Base-by-base conservation (phyloP, 2,329 filamentous ascomycete species). In the Curvularia spicifera region DNA sequence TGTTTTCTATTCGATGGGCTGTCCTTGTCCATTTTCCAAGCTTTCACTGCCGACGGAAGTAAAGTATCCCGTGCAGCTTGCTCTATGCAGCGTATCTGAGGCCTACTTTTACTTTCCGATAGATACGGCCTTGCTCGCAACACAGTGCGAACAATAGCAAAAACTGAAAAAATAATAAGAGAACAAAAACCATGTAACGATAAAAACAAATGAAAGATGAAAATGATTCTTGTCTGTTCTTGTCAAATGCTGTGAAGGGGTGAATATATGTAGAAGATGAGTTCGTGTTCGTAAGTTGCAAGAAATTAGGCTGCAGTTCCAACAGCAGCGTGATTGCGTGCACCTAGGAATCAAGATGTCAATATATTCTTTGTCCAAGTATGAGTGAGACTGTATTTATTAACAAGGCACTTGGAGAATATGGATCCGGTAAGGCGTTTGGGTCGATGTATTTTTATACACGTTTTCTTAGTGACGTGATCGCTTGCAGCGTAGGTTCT, bases 141-240 rank as follows among this genome's bases (percentile, higher is more conserved):
- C 13, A n/a, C 15, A n/a, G 35, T n/a, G 15, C 15, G 13, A n/a
- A 18, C 6, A 26, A 26, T 13, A 15, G 20, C 57, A 40, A 56
- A 57, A 61, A 51, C 59, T 18, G 12, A 57, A 39, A 43, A 15
- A 48, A 33, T 15, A 46, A 46, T n/a, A 46, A 22, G 18, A 46
- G 20, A 42, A 24, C 12, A 59, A 63, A 56, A 66, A 60, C 39
- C 53, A 60, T 65, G 56, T 64, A 67, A 37, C 28, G 35, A 61
- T 43, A 56, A 56, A 42, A 62, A 61, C 26, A 46, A 56, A 64
- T 61, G 39, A 53, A 64, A 20, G n/a, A 53, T 39, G 9, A 28
- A 29, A 33, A 50, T 54, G 18, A 45, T 18, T 5, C 10, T 20
- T 1, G n/a, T 31, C 9, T 24, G 12, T 35, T 43, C 9, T 31